Evolutionary conservation across 257 asterid genomes (phyloP).

Genomic region (Solanum acaule): DNA sequence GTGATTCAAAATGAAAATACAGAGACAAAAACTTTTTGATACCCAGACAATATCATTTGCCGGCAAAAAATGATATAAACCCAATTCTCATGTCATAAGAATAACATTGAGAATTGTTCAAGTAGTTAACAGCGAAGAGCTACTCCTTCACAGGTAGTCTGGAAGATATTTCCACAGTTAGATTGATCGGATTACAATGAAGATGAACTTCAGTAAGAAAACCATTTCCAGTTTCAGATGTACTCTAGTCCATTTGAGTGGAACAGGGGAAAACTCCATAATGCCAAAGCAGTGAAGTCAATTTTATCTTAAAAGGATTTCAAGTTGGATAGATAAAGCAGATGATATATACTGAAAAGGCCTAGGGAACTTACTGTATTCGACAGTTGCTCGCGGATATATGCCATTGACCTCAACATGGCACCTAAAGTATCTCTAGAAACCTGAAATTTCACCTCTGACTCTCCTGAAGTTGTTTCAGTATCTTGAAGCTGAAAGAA

Average conservation of each 20-base stretch:
- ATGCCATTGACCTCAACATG: slow-evolving; percentile 75
- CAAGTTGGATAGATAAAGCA: not conserved
- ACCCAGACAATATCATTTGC: not conserved
- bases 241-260: not conserved
- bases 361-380: slow-evolving; percentile 11
- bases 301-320: not conserved
- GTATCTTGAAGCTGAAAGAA: slow-evolving; percentile 76
- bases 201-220: not conserved
- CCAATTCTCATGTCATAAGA: not conserved
- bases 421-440: slow-evolving; percentile 67
- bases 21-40: not conserved
- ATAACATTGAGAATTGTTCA: not conserved
- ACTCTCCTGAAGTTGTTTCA: slow-evolving; percentile 57
- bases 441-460: slow-evolving; percentile 81
- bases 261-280: not conserved
- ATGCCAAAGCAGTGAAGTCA: not conserved
- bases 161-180: not conserved
- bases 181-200: not conserved
- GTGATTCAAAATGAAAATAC: not conserved
- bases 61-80: not conserved
- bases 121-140: not conserved
- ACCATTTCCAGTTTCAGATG: not conserved
- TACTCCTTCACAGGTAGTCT: not conserved
- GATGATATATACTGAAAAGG: slow-evolving; percentile 46
- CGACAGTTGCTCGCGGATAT: slow-evolving; percentile 55